phyloP scores from a whole-genome alignment of 2,329 filamentous ascomycete genomes.

The Arthrocladium fulminans region DNA sequence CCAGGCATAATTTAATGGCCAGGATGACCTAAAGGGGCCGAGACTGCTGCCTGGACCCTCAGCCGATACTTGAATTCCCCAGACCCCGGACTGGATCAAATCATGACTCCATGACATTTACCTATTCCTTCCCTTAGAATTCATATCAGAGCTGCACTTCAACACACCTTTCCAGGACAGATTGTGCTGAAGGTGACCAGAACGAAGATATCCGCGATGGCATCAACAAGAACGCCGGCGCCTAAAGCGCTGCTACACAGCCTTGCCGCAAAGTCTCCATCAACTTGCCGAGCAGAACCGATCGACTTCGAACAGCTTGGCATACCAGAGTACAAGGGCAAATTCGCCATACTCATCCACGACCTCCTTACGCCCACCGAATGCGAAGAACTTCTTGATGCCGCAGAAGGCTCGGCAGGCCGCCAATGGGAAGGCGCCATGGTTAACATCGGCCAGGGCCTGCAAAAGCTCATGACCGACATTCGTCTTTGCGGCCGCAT shows the following conservation, averaged over 20 bases:
- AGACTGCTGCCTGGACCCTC: too few relatives aligned
- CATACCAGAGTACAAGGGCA: slow-evolving; percentile 45
- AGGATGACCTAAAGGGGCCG: too few relatives aligned
- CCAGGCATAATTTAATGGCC: too few relatives aligned
- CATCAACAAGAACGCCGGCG: neutral
- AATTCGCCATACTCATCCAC: slow-evolving; percentile 56
- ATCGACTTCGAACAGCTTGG: slow-evolving; percentile 46
- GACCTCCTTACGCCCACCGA: slow-evolving; percentile 55
- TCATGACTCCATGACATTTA: too few relatives aligned
- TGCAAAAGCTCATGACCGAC: slow-evolving; percentile 48
- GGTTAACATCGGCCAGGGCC: slow-evolving; percentile 56
- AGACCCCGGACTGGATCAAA: too few relatives aligned
- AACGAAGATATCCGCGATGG: neutral
- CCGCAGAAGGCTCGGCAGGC: slow-evolving; percentile 39
- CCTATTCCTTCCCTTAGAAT: too few relatives aligned
- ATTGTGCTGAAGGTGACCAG: neutral
- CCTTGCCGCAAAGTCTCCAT: slow-evolving; percentile 2
- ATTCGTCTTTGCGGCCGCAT: slow-evolving; percentile 66
- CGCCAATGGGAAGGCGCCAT: slow-evolving; percentile 58
- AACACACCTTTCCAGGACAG: neutral
- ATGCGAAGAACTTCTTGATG: slow-evolving; percentile 49
- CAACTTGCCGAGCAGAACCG: slow-evolving; percentile 3
- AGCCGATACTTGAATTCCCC: too few relatives aligned
- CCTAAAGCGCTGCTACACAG: slow-evolving; percentile 1
- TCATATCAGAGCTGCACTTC: too few relatives aligned